Evolutionary conservation across 208 protist species (phyloP).

Genomic region (Acanthamoeba culbertsoni): DNA sequence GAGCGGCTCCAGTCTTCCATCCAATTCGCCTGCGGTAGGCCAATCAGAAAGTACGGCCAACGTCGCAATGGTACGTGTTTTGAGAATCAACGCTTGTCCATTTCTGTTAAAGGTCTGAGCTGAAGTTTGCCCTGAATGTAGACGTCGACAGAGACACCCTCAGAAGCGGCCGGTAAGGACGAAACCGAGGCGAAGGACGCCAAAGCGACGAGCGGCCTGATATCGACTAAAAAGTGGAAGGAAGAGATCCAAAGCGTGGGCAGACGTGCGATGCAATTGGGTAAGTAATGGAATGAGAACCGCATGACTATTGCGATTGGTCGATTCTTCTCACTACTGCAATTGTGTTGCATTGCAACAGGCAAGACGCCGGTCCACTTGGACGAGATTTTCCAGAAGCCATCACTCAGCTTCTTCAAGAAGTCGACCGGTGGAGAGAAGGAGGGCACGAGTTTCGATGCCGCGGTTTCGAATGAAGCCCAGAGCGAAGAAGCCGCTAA

Average conservation of each 20-base stretch:
- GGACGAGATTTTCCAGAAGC: slow-evolving; percentile 1
- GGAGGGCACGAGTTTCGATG: neutral
- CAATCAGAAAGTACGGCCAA: too few species aligned
- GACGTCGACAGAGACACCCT: neutral
- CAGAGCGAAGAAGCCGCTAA: too few species aligned
- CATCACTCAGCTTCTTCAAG: neutral
- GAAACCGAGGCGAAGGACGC: neutral
- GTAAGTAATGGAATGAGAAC: too few species aligned
- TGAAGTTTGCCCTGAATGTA: neutral
- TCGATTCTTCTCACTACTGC: too few species aligned
- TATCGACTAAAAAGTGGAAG: neutral
- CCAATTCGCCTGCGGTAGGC: too few species aligned
- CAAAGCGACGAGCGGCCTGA: neutral
- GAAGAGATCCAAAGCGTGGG: neutral
- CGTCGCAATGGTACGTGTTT: too few species aligned
- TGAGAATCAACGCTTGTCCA: too few species aligned
- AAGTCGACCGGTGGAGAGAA: neutral
- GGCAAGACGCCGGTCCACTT: neutral
- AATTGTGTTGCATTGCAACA: neutral
- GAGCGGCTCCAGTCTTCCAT: too few species aligned
- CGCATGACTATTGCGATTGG: too few species aligned
- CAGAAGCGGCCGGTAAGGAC: neutral
- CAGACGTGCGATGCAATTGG: neutral
- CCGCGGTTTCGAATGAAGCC: neutral
- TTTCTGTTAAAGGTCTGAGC: too few species aligned